Percentiles rank a stretch among this genome's conserved stretches.
Conservation (phyloP, 1,139 yeast genomes). For the Zygosaccharomyces pseudobailii region DNA sequence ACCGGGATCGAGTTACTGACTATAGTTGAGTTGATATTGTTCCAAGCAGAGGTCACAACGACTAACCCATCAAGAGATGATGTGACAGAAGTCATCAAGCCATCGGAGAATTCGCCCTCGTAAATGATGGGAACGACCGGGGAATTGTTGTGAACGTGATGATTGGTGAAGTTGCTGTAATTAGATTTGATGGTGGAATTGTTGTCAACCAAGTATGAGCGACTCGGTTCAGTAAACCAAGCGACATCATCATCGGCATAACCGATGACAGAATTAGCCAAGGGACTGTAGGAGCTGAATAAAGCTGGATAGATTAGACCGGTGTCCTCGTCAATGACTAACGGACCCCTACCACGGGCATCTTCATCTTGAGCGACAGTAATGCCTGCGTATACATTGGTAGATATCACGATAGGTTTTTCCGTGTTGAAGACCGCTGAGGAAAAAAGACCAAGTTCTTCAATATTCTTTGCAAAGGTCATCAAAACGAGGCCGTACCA, state of each 20-base stretch:
- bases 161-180: constrained; percentile 22
- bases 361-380: constrained; percentile 23
- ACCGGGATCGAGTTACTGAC: constrained; percentile 18
- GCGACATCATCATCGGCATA: constrained; percentile 12
- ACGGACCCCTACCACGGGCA: constrained; percentile 26
- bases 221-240: constrained; percentile 26
- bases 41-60: constrained; percentile 22
- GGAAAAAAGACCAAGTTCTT: constrained; percentile 29
- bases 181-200: constrained; percentile 22
- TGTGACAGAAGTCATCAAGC: constrained; percentile 15
- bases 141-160: constrained; percentile 8
- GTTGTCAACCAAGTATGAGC: constrained; percentile 18
- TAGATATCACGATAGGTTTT: constrained; percentile 27
- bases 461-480: constrained; percentile 22
- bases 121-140: constrained; percentile 28
- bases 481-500: constrained; percentile 26
- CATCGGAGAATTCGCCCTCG: constrained; percentile 24
- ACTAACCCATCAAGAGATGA: constrained; percentile 24
- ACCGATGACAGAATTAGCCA: constrained; percentile 24
- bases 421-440: constrained; percentile 23
- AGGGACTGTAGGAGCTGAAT: constrained; percentile 20
- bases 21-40: constrained; percentile 19
- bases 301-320: constrained; percentile 29
- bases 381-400: constrained; percentile 21
- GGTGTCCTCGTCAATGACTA: constrained; percentile 18